These are phyloP conservation scores for Globisporangium solare DNA, from an alignment of 352 stramenopile genomes.

Conservation along the genomic window DNA sequence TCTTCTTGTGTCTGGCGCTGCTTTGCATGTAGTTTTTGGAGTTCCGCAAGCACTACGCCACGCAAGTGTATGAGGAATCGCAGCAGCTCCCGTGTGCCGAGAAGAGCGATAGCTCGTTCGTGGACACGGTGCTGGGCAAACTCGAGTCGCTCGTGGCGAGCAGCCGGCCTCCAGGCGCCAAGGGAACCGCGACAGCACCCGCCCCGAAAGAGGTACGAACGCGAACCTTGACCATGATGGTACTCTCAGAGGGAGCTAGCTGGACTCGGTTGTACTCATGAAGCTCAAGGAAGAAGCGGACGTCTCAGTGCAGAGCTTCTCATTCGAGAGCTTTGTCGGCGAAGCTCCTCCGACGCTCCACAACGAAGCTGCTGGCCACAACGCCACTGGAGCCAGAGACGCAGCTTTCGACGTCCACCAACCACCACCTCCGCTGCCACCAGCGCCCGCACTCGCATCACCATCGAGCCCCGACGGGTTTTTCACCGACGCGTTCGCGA, in stretches of 20 bases:
- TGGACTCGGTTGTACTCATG: too few species aligned
- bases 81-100: constrained; percentile 46
- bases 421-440: constrained; percentile 5
- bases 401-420: background rate
- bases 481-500: constrained; percentile 6
- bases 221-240: background rate
- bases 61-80: constrained; percentile 46
- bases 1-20: background rate
- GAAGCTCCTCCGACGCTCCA: constrained; percentile 19
- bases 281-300: background rate
- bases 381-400: background rate
- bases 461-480: constrained; percentile 13
- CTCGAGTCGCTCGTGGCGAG: constrained; percentile 35
- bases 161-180: background rate
- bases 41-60: constrained; percentile 59
- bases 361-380: background rate
- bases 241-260: constrained; percentile 7
- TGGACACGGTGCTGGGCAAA: constrained; percentile 27
- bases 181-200: background rate
- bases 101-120: constrained; percentile 32
- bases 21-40: constrained; percentile 34
- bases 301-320: constrained; percentile 37
- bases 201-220: background rate
- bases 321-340: constrained; percentile 66
- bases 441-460: background rate